Percentiles rank a stretch among this genome's conserved stretches.
These are phyloP conservation scores for Ogataea pilisensis DNA, from an alignment of 805 yeast species.

Conservation along the genomic window DNA sequence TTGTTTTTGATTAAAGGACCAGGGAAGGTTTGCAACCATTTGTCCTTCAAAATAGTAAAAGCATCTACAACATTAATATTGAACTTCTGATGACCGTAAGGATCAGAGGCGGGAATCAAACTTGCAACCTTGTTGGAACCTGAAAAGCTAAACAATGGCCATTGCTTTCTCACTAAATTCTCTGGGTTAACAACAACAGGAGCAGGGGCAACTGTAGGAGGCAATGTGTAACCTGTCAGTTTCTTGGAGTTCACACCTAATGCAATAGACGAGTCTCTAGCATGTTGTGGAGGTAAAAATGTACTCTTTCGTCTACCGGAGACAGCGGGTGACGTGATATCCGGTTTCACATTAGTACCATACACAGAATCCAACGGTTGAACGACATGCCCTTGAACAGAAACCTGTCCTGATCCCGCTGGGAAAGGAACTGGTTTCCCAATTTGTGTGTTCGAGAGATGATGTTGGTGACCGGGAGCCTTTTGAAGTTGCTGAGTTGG, in stretches of 20 bases:
- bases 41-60: constrained; percentile 36
- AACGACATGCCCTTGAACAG: constrained; percentile 1
- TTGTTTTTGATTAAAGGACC: constrained; percentile 62
- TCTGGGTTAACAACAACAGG: constrained; percentile 47
- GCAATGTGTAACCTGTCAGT: not conserved
- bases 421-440: not conserved
- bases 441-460: not conserved
- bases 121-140: constrained; percentile 41
- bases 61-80: constrained; percentile 35
- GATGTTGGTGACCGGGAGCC: not conserved
- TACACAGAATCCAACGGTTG: constrained; percentile 18
- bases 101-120: constrained; percentile 39
- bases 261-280: constrained; percentile 4
- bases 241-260: constrained; percentile 2
- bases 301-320: constrained; percentile 11
- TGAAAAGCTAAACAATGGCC: constrained; percentile 73
- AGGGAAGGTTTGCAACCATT: constrained; percentile 54
- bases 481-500: constrained; percentile 6
- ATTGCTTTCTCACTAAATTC: constrained; percentile 55
- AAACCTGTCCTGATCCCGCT: not conserved
- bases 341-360: constrained; percentile 16
- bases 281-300: constrained; percentile 15
- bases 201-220: constrained; percentile 25
- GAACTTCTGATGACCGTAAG: constrained; percentile 30
- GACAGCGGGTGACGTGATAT: constrained; percentile 12